phyloP scores from a whole-genome alignment of 1,139 yeast species.

The Saccharomyces pastorianus region DNA sequence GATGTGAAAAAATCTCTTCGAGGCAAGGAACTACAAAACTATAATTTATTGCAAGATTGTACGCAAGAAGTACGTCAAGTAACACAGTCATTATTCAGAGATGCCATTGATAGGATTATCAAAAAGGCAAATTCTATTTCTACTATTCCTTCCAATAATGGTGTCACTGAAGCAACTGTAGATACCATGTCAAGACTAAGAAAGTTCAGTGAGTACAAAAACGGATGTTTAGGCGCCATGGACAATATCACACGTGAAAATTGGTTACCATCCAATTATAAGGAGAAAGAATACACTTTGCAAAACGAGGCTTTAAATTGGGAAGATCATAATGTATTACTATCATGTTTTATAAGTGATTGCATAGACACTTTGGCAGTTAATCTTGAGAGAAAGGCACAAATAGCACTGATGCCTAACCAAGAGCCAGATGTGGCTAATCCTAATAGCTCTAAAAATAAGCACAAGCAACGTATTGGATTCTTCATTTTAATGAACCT shows the following conservation, averaged over 20 bases:
- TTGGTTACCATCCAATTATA: slow-evolving; percentile 56
- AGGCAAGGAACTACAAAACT: slow-evolving; percentile 20
- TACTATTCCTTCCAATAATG: slow-evolving; percentile 49
- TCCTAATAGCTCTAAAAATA: slow-evolving; percentile 19
- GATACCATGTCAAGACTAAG: slow-evolving; percentile 59
- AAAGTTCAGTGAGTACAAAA: slow-evolving; percentile 54
- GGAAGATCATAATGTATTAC: slow-evolving; percentile 42
- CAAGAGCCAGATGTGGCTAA: slow-evolving; percentile 24
- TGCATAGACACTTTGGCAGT: slow-evolving; percentile 65
- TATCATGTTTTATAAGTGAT: slow-evolving; percentile 64
- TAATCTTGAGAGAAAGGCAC: slow-evolving; percentile 50
- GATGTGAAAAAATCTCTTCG: slow-evolving; percentile 26
- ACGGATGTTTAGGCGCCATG: slow-evolving; percentile 47
- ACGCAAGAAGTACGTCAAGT: slow-evolving; percentile 21
- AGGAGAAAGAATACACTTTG: slow-evolving; percentile 25
- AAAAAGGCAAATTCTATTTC: slow-evolving; percentile 39
- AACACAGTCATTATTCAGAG: slow-evolving; percentile 45
- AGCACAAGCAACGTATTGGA: slow-evolving; percentile 44
- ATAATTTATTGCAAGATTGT: slow-evolving; percentile 14
- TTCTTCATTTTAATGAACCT: slow-evolving; percentile 64
- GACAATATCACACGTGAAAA: slow-evolving; percentile 47
- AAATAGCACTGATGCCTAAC: slow-evolving; percentile 36
- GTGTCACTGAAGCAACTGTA: slow-evolving; percentile 62
- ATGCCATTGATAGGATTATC: slow-evolving; percentile 46
- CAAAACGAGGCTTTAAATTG: slow-evolving; percentile 18